Percentiles rank a stretch among this genome's conserved stretches.
phyloP scores from a whole-genome alignment of 495 filamentous ascomycete species.

The Neurospora sp. region DNA sequence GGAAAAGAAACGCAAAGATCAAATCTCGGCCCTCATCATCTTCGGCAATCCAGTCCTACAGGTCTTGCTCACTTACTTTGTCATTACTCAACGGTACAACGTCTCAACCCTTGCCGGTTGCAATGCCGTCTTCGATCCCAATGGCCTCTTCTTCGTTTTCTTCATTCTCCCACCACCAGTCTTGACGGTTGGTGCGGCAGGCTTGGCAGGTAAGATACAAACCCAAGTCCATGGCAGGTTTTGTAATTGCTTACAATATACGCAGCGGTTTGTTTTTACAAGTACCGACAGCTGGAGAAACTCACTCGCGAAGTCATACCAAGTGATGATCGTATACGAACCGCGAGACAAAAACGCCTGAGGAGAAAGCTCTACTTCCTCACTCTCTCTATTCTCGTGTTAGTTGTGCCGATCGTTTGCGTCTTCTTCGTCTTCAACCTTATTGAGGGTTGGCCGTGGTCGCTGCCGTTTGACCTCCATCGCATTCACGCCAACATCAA shows the following conservation, averaged over 20 bases:
- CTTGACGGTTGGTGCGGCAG: slow-evolving; percentile 50
- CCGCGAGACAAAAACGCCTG: slow-evolving; percentile 46
- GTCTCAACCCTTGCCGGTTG: slow-evolving; percentile 71
- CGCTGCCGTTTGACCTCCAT: slow-evolving; percentile 36
- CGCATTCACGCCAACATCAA: slow-evolving; percentile 41
- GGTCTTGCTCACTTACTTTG: slow-evolving; percentile 57
- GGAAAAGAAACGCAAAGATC: slow-evolving; percentile 42
- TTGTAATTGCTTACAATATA: slow-evolving; percentile 3
- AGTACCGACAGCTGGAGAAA: slow-evolving; percentile 56
- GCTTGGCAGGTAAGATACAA: slow-evolving; percentile 60
- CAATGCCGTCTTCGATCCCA: slow-evolving; percentile 48
- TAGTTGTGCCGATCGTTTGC: slow-evolving; percentile 53
- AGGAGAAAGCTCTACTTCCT: slow-evolving; percentile 70
- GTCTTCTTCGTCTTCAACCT: slow-evolving; percentile 53
- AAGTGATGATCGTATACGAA: slow-evolving; percentile 31
- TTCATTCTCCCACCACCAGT: slow-evolving; percentile 57
- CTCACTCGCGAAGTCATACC: slow-evolving; percentile 50
- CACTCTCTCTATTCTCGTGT: slow-evolving; percentile 53
- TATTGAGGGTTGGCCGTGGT: slow-evolving; percentile 34
- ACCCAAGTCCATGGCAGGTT: not conserved
- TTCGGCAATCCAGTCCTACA: slow-evolving; percentile 55
- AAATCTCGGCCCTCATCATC: slow-evolving; percentile 58
- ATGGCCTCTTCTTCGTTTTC: slow-evolving; percentile 61
- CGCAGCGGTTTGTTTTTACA: slow-evolving; percentile 54
- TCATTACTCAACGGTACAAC: slow-evolving; percentile 61